Evolutionary conservation across 1,284 basidiomycete species (phyloP).

Genomic region (Inonotus hispidus): DNA sequence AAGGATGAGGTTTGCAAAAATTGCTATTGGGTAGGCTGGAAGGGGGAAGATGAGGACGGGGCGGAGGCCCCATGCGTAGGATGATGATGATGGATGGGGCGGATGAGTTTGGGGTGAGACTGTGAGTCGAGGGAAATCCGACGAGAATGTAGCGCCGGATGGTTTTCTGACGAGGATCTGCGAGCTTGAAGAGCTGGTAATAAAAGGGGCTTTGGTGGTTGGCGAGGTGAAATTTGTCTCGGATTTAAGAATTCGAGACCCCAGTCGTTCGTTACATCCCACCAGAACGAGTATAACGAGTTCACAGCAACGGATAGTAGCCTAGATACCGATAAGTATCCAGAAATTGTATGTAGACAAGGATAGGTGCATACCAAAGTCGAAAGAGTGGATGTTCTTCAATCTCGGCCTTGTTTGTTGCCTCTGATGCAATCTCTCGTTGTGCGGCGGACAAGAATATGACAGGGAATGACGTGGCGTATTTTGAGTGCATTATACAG

Average conservation of each 20-base stretch:
- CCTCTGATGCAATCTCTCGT: constrained; percentile 56
- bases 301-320: constrained; percentile 82
- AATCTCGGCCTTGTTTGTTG: constrained; percentile 54
- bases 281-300: constrained; percentile 96
- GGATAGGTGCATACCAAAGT: constrained; percentile 57
- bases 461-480: constrained; percentile 96
- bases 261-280: constrained; percentile 99
- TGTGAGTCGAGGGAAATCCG: neutral
- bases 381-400: constrained; percentile 76
- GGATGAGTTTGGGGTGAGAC: neutral
- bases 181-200: constrained; percentile 40
- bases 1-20: constrained; percentile 83
- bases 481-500: constrained; percentile 96
- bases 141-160: neutral
- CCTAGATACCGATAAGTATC: constrained; percentile 41
- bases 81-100: neutral
- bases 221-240: constrained; percentile 23
- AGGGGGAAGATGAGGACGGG: constrained; percentile 70
- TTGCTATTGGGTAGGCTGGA: constrained; percentile 80
- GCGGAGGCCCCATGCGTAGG: constrained; percentile 67
- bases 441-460: constrained; percentile 91
- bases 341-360: constrained; percentile 1
- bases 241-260: constrained; percentile 74
- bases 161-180: constrained; percentile 15
- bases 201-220: constrained; percentile 33